Base-by-base conservation (phyloP, 805 yeast species). In the Spathaspora gorwiae region DNA sequence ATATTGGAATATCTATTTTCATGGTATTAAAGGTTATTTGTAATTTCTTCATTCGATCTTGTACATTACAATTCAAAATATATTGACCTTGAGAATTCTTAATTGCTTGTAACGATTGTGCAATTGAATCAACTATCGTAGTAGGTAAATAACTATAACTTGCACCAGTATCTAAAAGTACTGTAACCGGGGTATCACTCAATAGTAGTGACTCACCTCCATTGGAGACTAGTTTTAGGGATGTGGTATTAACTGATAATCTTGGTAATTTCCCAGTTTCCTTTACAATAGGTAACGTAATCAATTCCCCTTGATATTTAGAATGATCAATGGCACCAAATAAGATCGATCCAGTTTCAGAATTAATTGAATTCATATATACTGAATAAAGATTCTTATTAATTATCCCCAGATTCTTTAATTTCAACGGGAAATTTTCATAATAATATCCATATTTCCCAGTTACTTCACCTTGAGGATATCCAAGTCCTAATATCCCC, bases 401-500 rank as follows among this genome's bases (percentile, higher is more conserved):
- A 43, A 69, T 71, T 27, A 56, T 45, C 3, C 75, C 75, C 42
- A 55, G 54, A 43, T 43, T 53, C 40, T 50, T 57, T 51, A 71
- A 56, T 45, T 61, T 66, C 30, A 60, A 37, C 12, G 75, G 75
- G 32, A 70, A 57, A 54, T 71, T 71, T 51, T 66, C 68, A 53
- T 71, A 71, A 37, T 47, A 49, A 55, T 68, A 65, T 26, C 46
- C 41, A 53, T 58, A 61, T 43, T 43, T 41, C 3, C 31, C 31
- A 1, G 92, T 84, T 3, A 78, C 69, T 61, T 89, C 95, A 44
- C 86, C 70, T 11, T 80, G 85, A 4, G 78, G 65, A 40, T 84
- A 69, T 11, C 92, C 92, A 48, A 86, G 78, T 26, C 90, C 90
- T 36, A 86, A 62, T 19, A 87, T 90, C 45, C 95, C 92, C 45